phyloP scores from a whole-genome alignment of 805 yeast genomes.

The Myxozyma vanderwaltii region DNA sequence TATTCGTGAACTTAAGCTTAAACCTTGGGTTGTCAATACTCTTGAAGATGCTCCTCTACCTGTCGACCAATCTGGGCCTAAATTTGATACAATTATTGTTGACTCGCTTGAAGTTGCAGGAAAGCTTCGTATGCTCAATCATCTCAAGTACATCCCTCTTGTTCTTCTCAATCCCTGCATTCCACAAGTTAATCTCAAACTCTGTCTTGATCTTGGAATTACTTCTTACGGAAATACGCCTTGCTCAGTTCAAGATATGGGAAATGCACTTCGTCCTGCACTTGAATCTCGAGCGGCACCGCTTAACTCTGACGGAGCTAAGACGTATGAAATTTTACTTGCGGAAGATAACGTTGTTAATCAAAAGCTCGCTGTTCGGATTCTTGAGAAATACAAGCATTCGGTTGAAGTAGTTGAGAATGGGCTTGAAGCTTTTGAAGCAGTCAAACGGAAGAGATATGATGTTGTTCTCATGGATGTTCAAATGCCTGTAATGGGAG shows the following conservation, averaged over 20 bases:
- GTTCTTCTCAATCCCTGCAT: slow-evolving; percentile 75
- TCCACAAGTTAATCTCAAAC: slow-evolving; percentile 75
- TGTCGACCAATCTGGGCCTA: slow-evolving; percentile 43
- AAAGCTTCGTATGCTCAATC: slow-evolving; percentile 66
- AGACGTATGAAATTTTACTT: slow-evolving; percentile 68
- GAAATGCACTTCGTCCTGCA: slow-evolving; percentile 82
- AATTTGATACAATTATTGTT: slow-evolving; percentile 78
- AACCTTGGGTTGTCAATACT: slow-evolving; percentile 60
- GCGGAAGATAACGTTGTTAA: slow-evolving; percentile 89
- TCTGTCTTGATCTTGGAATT: slow-evolving; percentile 82
- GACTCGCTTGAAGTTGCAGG: slow-evolving; percentile 78
- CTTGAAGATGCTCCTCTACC: slow-evolving; percentile 54
- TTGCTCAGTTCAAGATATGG: slow-evolving; percentile 77
- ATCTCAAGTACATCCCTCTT: slow-evolving; percentile 81
- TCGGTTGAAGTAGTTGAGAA: slow-evolving; percentile 82
- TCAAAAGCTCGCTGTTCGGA: slow-evolving; percentile 83
- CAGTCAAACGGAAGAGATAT: slow-evolving; percentile 64
- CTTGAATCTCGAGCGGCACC: slow-evolving; percentile 80
- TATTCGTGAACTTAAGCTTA: slow-evolving; percentile 58
- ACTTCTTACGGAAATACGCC: slow-evolving; percentile 89
- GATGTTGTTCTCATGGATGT: slow-evolving; percentile 91
- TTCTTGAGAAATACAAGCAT: slow-evolving; percentile 83
- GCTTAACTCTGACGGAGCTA: slow-evolving; percentile 74
- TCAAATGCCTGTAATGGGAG: slow-evolving; percentile 96
- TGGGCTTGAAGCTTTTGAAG: slow-evolving; percentile 80